A percentile compares a stretch with the other conserved stretches of the same genome.
Conservation (phyloP, 2,329 filamentous ascomycete species). For the Trichophyton verrucosum region DNA sequence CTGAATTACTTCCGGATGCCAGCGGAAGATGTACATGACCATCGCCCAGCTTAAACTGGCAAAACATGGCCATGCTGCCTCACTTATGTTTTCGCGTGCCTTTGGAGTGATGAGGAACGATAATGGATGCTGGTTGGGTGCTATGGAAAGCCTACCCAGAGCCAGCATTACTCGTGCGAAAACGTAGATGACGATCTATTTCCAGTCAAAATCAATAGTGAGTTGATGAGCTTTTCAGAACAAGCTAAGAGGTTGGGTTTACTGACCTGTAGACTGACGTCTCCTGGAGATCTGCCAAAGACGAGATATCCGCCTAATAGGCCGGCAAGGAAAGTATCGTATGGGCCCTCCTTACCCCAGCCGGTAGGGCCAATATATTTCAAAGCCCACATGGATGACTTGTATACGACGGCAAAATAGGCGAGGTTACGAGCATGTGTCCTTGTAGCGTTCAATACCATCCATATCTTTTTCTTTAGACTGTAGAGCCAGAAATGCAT, state of each 20-base stretch:
- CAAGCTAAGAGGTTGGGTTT: slow-evolving; percentile 6
- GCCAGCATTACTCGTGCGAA: slow-evolving; percentile 83
- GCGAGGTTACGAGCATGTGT: slow-evolving; percentile 88
- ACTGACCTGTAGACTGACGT: slow-evolving; percentile 61
- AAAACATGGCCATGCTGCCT: slow-evolving; percentile 85
- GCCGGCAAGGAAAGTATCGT: slow-evolving; percentile 77
- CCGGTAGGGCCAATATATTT: slow-evolving; percentile 41
- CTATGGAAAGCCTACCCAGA: slow-evolving; percentile 68
- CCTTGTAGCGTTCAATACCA: slow-evolving; percentile 74
- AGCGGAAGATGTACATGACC: slow-evolving; percentile 92
- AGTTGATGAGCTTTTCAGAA: neutral
- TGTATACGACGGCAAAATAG: slow-evolving; percentile 84
- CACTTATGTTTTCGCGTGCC: slow-evolving; percentile 41
- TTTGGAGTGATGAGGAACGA: slow-evolving; percentile 33
- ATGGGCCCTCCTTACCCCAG: slow-evolving; percentile 50
- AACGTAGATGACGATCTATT: slow-evolving; percentile 88
- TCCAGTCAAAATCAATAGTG: neutral
- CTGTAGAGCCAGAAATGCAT: slow-evolving; percentile 21
- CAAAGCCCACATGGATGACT: slow-evolving; percentile 63
- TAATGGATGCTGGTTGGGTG: slow-evolving; percentile 38
- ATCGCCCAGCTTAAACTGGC: slow-evolving; percentile 80
- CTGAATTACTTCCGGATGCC: slow-evolving; percentile 84
- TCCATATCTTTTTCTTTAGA: slow-evolving; percentile 60
- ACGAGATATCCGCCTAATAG: slow-evolving; percentile 83
- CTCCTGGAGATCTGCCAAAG: slow-evolving; percentile 69